Conservation (phyloP, 2,329 filamentous ascomycete species). For the Chaetothyriales sp. region DNA sequence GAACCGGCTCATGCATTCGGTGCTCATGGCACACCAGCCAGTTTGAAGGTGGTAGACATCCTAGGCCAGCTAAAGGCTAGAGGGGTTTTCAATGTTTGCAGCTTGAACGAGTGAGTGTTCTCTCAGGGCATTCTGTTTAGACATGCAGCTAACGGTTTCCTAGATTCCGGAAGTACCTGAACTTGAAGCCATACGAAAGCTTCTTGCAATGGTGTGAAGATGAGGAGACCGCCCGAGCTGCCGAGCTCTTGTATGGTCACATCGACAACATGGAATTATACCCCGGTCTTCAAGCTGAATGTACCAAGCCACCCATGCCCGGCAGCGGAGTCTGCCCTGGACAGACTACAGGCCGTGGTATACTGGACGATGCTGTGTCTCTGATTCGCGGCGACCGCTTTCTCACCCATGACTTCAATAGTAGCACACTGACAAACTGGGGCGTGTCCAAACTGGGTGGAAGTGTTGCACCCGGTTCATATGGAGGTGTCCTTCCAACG, state of each 20-base stretch:
- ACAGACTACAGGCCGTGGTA: slow-evolving; percentile 34
- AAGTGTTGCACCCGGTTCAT: slow-evolving; percentile 26
- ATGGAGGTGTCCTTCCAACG: slow-evolving; percentile 34
- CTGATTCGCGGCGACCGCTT: slow-evolving; percentile 35
- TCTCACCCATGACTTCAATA: slow-evolving; percentile 37
- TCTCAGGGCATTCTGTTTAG: not conserved
- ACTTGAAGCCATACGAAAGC: slow-evolving; percentile 24
- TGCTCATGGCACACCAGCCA: slow-evolving; percentile 35
- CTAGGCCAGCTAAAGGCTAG: slow-evolving; percentile 36
- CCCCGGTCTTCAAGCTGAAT: slow-evolving; percentile 38
- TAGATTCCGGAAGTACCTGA: slow-evolving; percentile 25
- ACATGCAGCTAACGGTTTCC: not conserved
- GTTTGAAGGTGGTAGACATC: slow-evolving; percentile 35
- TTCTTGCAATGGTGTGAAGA: slow-evolving; percentile 26
- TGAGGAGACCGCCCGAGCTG: slow-evolving; percentile 24
- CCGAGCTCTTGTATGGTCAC: slow-evolving; percentile 29
- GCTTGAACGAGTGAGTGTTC: slow-evolving; percentile 36
- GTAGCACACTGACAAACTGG: slow-evolving; percentile 37
- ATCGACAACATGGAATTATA: slow-evolving; percentile 38
- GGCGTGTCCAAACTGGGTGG: slow-evolving; percentile 33
- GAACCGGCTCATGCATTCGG: slow-evolving; percentile 40
- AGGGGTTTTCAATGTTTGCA: slow-evolving; percentile 37
- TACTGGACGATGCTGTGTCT: slow-evolving; percentile 36
- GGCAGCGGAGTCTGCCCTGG: slow-evolving; percentile 34
- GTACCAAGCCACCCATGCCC: slow-evolving; percentile 36